phyloP scores from a whole-genome alignment of 2,329 filamentous ascomycete species.

The Colletotrichum sp. region DNA sequence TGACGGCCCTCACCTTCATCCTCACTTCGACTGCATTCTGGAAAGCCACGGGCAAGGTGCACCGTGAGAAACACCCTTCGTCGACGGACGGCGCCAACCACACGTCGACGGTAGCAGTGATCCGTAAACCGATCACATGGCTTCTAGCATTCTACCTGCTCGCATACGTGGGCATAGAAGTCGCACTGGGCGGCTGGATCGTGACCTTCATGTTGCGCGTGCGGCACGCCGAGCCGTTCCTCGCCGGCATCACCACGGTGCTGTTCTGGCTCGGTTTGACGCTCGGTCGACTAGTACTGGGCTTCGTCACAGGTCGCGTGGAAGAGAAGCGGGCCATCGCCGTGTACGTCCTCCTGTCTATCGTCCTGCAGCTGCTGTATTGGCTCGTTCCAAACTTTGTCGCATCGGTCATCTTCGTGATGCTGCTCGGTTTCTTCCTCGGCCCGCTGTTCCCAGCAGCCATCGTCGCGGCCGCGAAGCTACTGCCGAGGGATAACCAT shows the following conservation, averaged over 20 bases:
- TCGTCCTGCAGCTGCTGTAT: conserved; percentile 73
- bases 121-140: conserved; percentile 69
- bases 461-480: conserved; percentile 74
- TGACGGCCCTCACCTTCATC: conserved; percentile 60
- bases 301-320: conserved; percentile 76
- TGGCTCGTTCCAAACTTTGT: conserved; percentile 83
- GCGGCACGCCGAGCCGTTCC: conserved; percentile 70
- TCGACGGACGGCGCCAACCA: conserved; percentile 41
- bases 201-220: conserved; percentile 87
- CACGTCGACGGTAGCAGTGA: conserved; percentile 46
- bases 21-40: conserved; percentile 65
- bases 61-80: conserved; percentile 46
- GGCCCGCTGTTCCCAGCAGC: conserved; percentile 81
- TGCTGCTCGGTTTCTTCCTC: conserved; percentile 78
- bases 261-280: conserved; percentile 88
- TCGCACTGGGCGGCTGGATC: conserved; percentile 78
- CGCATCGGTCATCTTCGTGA: conserved; percentile 74
- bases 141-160: conserved; percentile 77
- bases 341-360: conserved; percentile 67
- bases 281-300: conserved; percentile 72
- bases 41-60: conserved; percentile 61
- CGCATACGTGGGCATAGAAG: conserved; percentile 80
- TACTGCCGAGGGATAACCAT: conserved; percentile 75
- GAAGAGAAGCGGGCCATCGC: background rate
- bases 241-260: conserved; percentile 76